Evolutionary conservation across 305 asterid genomes (phyloP).

Genomic region (Fraxinus xanthoxyloides): DNA sequence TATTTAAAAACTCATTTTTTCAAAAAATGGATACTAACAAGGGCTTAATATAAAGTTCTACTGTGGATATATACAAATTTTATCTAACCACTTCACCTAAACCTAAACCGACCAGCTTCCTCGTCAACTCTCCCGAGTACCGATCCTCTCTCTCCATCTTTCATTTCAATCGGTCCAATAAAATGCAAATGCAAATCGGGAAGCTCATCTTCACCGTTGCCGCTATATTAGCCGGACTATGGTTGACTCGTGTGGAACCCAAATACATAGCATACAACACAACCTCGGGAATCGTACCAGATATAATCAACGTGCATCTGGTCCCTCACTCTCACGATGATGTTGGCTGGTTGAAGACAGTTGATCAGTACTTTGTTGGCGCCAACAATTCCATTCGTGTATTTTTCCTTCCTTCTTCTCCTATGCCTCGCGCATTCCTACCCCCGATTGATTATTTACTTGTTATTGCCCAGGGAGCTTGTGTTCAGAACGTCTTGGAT

Average conservation of each 20-base stretch:
- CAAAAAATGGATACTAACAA: too few species aligned
- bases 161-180: background rate
- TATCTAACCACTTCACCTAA: too few species aligned
- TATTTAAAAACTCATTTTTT: too few species aligned
- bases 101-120: background rate
- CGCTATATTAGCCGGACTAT: background rate
- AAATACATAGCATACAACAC: conserved; percentile 35
- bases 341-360: conserved; percentile 43
- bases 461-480: conserved; percentile 52
- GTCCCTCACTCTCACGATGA: conserved; percentile 45
- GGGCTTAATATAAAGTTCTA: too few species aligned
- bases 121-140: background rate
- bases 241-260: conserved; percentile 16
- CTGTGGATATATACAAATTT: too few species aligned
- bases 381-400: conserved; percentile 39
- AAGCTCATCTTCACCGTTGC: background rate
- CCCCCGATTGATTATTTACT: background rate
- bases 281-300: conserved; percentile 12
- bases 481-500: conserved; percentile 83
- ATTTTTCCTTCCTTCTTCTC: background rate
- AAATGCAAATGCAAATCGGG: background rate
- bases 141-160: background rate
- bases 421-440: background rate
- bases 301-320: conserved; percentile 35
- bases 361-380: conserved; percentile 43